Evolutionary conservation across 495 filamentous ascomycete genomes (phyloP).

Genomic region (Xylaria flabelliformis): DNA sequence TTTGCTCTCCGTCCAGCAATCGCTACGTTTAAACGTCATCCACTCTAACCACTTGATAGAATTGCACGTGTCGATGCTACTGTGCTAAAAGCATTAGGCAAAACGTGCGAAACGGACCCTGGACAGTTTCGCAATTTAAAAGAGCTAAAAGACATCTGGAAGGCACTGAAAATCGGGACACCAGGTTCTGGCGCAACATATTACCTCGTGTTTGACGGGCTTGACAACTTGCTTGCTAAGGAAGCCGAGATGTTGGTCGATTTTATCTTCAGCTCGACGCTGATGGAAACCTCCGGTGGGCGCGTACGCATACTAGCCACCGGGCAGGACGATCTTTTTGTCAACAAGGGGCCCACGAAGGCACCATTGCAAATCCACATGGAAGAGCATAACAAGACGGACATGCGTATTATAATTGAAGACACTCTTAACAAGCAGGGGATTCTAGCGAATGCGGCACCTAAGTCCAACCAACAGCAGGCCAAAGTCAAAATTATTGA

Average conservation of each 20-base stretch:
- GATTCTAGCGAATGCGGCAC: constrained; percentile 26
- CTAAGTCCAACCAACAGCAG: constrained; percentile 24
- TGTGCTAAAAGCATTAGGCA: constrained; percentile 1
- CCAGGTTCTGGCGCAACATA: constrained; percentile 16
- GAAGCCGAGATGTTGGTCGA: constrained; percentile 16
- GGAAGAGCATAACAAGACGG: constrained; percentile 16
- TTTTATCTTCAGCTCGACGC: constrained; percentile 4
- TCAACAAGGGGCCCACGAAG: background rate
- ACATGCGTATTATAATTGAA: constrained; percentile 29
- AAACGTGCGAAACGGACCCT: background rate
- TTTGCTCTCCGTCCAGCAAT: background rate
- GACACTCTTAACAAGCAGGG: constrained; percentile 27
- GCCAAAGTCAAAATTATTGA: constrained; percentile 21
- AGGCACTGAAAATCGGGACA: constrained; percentile 23
- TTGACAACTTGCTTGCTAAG: constrained; percentile 25
- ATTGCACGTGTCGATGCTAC: constrained; percentile 25
- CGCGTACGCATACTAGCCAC: constrained; percentile 23
- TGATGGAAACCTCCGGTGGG: background rate
- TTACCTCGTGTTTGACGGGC: constrained; percentile 30
- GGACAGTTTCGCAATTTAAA: constrained; percentile 9
- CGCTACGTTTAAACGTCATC: background rate
- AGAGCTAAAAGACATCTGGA: constrained; percentile 23
- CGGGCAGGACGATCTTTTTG: constrained; percentile 19
- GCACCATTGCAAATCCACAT: background rate
- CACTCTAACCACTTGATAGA: background rate